Conservation (phyloP, 345 rosid genomes). For the Hibiscus tridactylites region DNA sequence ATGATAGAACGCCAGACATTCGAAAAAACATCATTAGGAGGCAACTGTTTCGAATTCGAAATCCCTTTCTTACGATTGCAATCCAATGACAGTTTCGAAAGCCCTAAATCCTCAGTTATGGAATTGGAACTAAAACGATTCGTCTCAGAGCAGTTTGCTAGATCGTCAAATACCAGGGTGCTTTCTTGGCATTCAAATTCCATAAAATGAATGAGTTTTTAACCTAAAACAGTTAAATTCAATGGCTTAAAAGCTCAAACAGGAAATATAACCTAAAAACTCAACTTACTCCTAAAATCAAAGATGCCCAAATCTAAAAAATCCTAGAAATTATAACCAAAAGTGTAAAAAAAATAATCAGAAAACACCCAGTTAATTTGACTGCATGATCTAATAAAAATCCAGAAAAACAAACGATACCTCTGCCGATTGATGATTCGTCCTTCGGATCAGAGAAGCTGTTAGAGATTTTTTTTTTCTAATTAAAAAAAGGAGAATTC, state of each 20-base stretch:
- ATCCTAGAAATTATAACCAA: background rate
- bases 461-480: background rate
- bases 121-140: slow-evolving; percentile 7
- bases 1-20: slow-evolving; percentile 34
- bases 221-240: background rate
- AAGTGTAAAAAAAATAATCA: background rate
- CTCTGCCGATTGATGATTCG: background rate
- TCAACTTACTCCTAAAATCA: background rate
- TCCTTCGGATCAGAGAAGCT: background rate
- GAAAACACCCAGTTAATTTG: background rate
- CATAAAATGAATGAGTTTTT: slow-evolving; percentile 39
- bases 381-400: background rate
- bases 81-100: slow-evolving; percentile 15
- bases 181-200: slow-evolving; percentile 69
- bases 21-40: slow-evolving; percentile 25
- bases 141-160: slow-evolving; percentile 11
- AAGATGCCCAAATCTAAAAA: slow-evolving; percentile 1
- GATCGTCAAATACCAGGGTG: slow-evolving; percentile 23
- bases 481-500: background rate
- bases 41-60: slow-evolving; percentile 27
- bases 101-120: slow-evolving; percentile 18
- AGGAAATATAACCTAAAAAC: background rate
- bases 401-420: background rate
- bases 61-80: slow-evolving; percentile 23
- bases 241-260: background rate